Percentiles rank a stretch among this genome's conserved stretches.
These are phyloP conservation scores for Botrytis sinoallii DNA, from an alignment of 2,329 filamentous ascomycete species.

Conservation along the genomic window DNA sequence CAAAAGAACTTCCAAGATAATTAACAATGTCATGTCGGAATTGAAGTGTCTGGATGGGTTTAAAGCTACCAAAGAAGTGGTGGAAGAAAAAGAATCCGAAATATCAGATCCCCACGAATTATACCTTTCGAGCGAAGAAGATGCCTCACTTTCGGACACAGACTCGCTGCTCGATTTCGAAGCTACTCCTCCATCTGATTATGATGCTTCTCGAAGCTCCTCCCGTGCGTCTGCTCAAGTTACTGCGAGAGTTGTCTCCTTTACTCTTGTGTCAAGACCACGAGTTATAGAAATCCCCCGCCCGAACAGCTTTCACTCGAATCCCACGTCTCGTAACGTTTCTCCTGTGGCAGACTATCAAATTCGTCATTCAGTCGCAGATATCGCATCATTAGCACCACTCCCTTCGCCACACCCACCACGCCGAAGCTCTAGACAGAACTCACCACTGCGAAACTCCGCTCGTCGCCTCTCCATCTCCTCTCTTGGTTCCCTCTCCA, in stretches of 20 bases:
- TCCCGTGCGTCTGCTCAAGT: conserved; percentile 45
- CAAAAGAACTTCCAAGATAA: conserved; percentile 30
- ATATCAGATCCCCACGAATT: conserved; percentile 49
- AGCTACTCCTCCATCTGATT: conserved; percentile 36
- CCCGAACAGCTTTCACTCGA: conserved; percentile 8
- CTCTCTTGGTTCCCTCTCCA: conserved; percentile 15
- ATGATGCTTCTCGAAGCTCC: conserved; percentile 33
- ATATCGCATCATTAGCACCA: conserved; percentile 8
- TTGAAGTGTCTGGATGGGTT: conserved; percentile 31
- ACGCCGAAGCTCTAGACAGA: conserved; percentile 5
- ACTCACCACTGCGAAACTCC: neutral
- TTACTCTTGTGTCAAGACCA: conserved; percentile 59
- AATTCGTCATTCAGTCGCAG: conserved; percentile 13
- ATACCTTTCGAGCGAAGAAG: conserved; percentile 65
- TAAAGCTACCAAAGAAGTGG: conserved; percentile 24
- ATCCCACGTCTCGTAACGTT: conserved; percentile 7
- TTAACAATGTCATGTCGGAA: conserved; percentile 33
- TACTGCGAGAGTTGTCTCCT: conserved; percentile 57
- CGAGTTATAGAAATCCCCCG: conserved; percentile 44
- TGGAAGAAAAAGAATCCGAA: conserved; percentile 20
- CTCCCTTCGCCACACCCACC: conserved; percentile 2
- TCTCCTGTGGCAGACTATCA: conserved; percentile 9
- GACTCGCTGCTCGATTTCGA: conserved; percentile 49
- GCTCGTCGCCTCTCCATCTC: conserved; percentile 26
- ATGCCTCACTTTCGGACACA: conserved; percentile 60